phyloP scores from a whole-genome alignment of 495 filamentous ascomycete species.

The Aspergillus campestris region DNA sequence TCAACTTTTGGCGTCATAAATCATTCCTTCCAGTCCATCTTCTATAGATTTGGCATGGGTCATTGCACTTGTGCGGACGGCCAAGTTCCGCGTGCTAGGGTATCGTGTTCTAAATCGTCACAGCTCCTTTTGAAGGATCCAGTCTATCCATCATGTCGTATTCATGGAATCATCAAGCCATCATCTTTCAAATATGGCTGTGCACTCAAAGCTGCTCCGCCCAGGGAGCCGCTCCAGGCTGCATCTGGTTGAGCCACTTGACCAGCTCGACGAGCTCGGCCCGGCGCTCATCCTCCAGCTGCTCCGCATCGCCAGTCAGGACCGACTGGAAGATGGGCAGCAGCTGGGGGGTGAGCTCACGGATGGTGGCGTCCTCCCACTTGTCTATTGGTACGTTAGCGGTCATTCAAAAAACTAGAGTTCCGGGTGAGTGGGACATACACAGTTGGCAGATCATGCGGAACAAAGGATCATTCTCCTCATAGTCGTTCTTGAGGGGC shows the following conservation, averaged over 20 bases:
- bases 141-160: conserved; percentile 33
- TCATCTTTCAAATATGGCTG: neutral
- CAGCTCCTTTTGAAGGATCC: conserved; percentile 15
- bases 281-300: conserved; percentile 75
- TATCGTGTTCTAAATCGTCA: conserved; percentile 33
- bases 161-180: conserved; percentile 19
- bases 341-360: conserved; percentile 66
- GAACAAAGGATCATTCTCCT: conserved; percentile 92
- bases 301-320: conserved; percentile 67
- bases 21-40: neutral
- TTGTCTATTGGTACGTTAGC: conserved; percentile 48
- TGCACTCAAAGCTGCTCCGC: conserved; percentile 33
- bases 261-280: conserved; percentile 60
- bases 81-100: conserved; percentile 16
- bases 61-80: no score
- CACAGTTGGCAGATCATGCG: conserved; percentile 80
- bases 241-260: conserved; percentile 55
- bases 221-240: conserved; percentile 37
- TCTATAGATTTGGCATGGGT: neutral
- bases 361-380: conserved; percentile 60
- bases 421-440: conserved; percentile 36
- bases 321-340: conserved; percentile 76
- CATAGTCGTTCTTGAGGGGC: conserved; percentile 87
- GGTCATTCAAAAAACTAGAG: neutral
- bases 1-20: neutral